Evolutionary conservation across 495 filamentous ascomycete genomes (phyloP), one percentile per base, ranked within the genome.

Genomic region (Penicillium parvum): DNA sequence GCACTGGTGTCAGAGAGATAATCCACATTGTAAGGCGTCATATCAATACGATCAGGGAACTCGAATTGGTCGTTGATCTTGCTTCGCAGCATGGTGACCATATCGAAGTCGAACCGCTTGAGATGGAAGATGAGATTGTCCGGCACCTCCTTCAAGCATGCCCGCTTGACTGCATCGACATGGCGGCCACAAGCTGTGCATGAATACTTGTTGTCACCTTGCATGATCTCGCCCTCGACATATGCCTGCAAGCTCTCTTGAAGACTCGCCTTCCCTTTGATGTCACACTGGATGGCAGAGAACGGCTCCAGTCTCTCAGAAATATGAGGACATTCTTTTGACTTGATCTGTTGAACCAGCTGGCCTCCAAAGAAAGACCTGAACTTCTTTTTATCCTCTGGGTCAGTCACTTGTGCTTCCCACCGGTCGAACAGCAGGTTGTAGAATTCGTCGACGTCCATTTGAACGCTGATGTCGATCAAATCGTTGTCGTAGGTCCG

Each of bases 371-470:
- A 99, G 51, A 96, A 88, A 0, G 83, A 83, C 28, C 88, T 76
- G 43, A 99, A 89, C 10, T 65, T 74, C 30, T 80, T 83, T 63
- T 88, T 96, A 25, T 78, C 77, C 35, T 81, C 79, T 3, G 68
- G 57, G 11, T 78, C 69, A 17, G 77, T 61, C 42, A 97, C 82
- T 54, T 95, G 88, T 5, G 81, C 79, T 58, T 99, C 94, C 79
- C 87, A 89, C 21, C 88, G 77, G 53, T 95, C 90, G 53, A 96
- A 92, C 0, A 97, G 74, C 15, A 94, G 73, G 53, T 92, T 95
- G 66, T 92, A 97, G 60, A 97, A 99, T 56, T 96, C 90, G 50
- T 97, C 94, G 10, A 96, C 94, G 57, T 99, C 92, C 88, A 97
- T 96, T 58, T 97, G 94, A 28, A 86, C 75, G 14, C 79, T 81